Base-by-base conservation (phyloP, 306 rosid genomes). In the Pterocarpus santalinus region DNA sequence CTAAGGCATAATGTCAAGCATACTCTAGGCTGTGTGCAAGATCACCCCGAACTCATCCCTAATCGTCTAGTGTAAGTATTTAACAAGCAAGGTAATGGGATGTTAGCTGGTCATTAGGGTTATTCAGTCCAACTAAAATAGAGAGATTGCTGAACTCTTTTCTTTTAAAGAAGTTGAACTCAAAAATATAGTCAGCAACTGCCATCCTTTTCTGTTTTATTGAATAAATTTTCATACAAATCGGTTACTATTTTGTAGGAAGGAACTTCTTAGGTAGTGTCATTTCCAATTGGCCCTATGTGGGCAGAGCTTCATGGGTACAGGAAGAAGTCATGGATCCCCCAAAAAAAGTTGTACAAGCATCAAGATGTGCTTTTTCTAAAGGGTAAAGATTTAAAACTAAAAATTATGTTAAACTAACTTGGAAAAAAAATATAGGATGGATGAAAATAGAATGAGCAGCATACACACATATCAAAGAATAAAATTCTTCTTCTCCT, bases 1-100 rank as follows among this genome's bases (percentile, higher is more conserved):
- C 62, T 52, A 8, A 34, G 15, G n/a, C 22, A 72, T 70, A 70
- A 70, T 4, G 15, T 8, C 62, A 15, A 70, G 62, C 61, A 51
- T 70, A 5, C 16, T 73, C 22, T 36, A 38, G 66, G 17, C 22
- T 10, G 53, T 73, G 13, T 7, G 7, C 52, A 55, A 5, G 39
- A 52, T 38, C 7, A 12, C 43, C 8, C 11, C 38, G 56, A 15
- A 36, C 13, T 9, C 66, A 12, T 16, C 22, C 17, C 35, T 8
- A 57, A 57, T 57, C 9, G 13, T 57, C 63, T 17, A 57, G 9
- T 57, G 8, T 22, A 57, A 57, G 28, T 55, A 55, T 55, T 55
- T 55, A n/a, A 55, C 30, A 55, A 17, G 41, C 2, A 53, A 53
- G 28, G 60, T 53, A n/a, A 53, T 7, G 28, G 60, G 30, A 51